Evolutionary conservation across 2,329 filamentous ascomycete species (phyloP).

Genomic region (Cordyceps pruinosa): DNA sequence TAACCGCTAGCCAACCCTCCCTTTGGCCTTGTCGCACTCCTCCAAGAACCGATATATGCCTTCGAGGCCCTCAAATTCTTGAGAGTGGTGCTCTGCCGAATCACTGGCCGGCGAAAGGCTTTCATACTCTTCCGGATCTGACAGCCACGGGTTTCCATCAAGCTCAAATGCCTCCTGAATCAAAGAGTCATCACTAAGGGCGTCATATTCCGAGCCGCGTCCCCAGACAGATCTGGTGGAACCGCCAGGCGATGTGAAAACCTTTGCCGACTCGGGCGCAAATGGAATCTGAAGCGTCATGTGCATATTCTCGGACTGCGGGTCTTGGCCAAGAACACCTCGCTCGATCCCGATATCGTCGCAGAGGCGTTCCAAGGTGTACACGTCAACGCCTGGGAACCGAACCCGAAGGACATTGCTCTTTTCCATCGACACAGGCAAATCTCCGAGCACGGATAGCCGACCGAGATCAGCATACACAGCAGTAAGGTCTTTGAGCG

Average conservation of each 20-base stretch:
- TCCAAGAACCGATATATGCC: slow-evolving; percentile 53
- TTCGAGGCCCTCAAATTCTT: slow-evolving; percentile 48
- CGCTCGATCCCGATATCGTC: slow-evolving; percentile 79
- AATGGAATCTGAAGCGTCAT: slow-evolving; percentile 82
- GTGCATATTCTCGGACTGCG: slow-evolving; percentile 58
- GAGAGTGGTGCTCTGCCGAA: slow-evolving; percentile 37
- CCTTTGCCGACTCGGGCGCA: slow-evolving; percentile 50
- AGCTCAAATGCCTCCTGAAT: slow-evolving; percentile 34
- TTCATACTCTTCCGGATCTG: slow-evolving; percentile 41
- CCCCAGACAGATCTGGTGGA: slow-evolving; percentile 40
- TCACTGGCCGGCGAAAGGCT: slow-evolving; percentile 43
- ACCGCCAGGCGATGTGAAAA: slow-evolving; percentile 39
- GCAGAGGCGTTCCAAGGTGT: slow-evolving; percentile 75
- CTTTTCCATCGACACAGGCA: slow-evolving; percentile 70
- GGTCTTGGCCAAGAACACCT: slow-evolving; percentile 72
- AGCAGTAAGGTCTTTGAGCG: slow-evolving; percentile 73
- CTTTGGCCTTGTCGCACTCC: slow-evolving; percentile 44
- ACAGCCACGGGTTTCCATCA: slow-evolving; percentile 43
- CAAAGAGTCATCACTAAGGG: slow-evolving; percentile 29
- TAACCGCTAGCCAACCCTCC: slow-evolving; percentile 23
- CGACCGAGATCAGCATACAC: slow-evolving; percentile 76
- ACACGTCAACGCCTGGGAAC: slow-evolving; percentile 84
- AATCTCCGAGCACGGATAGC: slow-evolving; percentile 69
- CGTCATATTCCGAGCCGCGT: slow-evolving; percentile 33
- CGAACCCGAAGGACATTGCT: slow-evolving; percentile 66